Conservation (phyloP, 805 yeast genomes). For the Nakazawaea wickerhamii region DNA sequence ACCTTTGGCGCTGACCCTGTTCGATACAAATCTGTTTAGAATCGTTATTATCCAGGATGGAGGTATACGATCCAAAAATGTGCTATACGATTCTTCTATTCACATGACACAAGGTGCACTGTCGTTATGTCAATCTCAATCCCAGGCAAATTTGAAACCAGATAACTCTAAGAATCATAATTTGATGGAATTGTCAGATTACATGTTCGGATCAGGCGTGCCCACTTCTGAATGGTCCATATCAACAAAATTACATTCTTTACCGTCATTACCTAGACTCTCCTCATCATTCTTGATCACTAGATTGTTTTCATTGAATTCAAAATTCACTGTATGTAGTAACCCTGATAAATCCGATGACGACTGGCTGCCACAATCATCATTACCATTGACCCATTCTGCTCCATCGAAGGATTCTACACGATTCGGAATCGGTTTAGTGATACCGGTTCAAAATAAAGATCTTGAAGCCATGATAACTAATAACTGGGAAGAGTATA, state of each 20-base stretch:
- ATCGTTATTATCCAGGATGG: conserved; percentile 49
- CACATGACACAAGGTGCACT: neutral
- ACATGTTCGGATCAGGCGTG: conserved; percentile 54
- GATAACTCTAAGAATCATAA: conserved; percentile 35
- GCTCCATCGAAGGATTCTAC: conserved; percentile 16
- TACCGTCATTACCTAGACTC: conserved; percentile 36
- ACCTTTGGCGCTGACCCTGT: conserved; percentile 22
- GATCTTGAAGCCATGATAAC: conserved; percentile 36
- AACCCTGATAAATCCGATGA: conserved; percentile 13
- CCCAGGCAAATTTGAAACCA: conserved; percentile 5
- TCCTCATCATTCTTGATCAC: conserved; percentile 40
- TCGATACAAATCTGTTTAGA: conserved; percentile 32
- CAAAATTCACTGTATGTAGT: conserved; percentile 20
- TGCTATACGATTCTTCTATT: conserved; percentile 40
- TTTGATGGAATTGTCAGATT: conserved; percentile 39
- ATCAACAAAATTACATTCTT: conserved; percentile 41
- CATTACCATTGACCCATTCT: conserved; percentile 28
- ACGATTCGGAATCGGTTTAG: conserved; percentile 42
- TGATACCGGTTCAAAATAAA: conserved; percentile 38
- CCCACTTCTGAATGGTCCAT: conserved; percentile 40
- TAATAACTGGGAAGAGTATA: conserved; percentile 44
- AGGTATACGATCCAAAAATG: conserved; percentile 41
- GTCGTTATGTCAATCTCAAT: conserved; percentile 1
- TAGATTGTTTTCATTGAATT: conserved; percentile 32
- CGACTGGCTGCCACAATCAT: conserved; percentile 40